phyloP scores from a whole-genome alignment of 1,284 basidiomycete genomes.

The Rhodotorula sp. region DNA sequence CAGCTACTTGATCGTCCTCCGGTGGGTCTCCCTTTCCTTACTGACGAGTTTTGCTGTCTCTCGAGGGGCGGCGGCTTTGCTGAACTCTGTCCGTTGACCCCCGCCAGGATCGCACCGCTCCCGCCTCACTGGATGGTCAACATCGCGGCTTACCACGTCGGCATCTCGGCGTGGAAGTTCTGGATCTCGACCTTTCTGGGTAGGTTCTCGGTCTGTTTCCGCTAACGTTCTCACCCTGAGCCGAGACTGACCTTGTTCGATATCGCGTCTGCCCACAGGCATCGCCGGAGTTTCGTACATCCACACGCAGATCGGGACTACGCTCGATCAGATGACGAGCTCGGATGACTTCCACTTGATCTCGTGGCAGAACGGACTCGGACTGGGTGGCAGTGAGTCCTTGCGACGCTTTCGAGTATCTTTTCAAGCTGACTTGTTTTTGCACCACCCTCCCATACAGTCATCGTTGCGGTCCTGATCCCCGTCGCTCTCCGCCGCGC shows the following conservation, averaged over 20 bases:
- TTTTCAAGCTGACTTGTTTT: conserved; percentile 55
- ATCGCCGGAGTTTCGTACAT: conserved; percentile 90
- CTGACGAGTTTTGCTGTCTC: too few relatives aligned
- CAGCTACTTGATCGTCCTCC: conserved; percentile 82
- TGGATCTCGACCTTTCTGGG: conserved; percentile 89
- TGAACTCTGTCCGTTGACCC: too few relatives aligned
- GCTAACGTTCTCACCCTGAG: not conserved
- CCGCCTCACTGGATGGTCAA: conserved; percentile 95
- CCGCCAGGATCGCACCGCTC: conserved; percentile 77
- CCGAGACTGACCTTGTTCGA: not conserved
- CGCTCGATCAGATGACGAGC: conserved; percentile 88
- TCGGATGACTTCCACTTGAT: conserved; percentile 88
- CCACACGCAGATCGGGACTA: conserved; percentile 88
- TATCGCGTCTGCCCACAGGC: conserved; percentile 5
- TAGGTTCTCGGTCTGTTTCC: not conserved
- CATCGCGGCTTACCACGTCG: conserved; percentile 87
- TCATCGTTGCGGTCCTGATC: conserved; percentile 84
- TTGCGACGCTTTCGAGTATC: not conserved
- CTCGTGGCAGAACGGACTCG: conserved; percentile 52
- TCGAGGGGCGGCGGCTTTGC: too few relatives aligned
- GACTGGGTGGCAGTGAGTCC: conserved; percentile 49
- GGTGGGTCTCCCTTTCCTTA: conserved; percentile 41
- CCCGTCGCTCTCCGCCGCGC: conserved; percentile 67
- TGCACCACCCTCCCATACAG: conserved; percentile 61
- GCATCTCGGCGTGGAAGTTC: conserved; percentile 75